These are phyloP conservation scores for Suhomyces ambrosiae DNA, from an alignment of 1,139 yeast genomes.

Conservation along the genomic window DNA sequence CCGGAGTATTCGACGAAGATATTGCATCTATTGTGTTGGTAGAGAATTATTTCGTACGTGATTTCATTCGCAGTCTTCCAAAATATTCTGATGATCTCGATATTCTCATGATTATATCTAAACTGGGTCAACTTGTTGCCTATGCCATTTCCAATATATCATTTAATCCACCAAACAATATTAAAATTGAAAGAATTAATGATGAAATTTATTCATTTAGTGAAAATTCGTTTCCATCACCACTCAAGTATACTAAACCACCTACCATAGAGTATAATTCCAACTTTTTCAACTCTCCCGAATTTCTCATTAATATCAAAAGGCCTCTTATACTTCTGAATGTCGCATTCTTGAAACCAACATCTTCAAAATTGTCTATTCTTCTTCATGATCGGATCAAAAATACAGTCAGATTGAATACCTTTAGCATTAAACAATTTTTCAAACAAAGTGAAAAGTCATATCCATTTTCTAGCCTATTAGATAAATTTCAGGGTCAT, in stretches of 20 bases:
- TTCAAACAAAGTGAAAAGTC: background rate
- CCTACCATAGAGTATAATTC: conserved; percentile 4
- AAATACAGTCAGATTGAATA: conserved; percentile 35
- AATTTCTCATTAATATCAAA: conserved; percentile 18
- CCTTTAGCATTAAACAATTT: conserved; percentile 19
- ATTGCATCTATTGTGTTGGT: conserved; percentile 50
- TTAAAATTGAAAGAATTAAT: conserved; percentile 14
- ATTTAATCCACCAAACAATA: conserved; percentile 47
- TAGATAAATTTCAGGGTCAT: conserved; percentile 76
- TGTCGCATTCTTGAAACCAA: conserved; percentile 20
- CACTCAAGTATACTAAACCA: background rate
- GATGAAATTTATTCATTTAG: background rate
- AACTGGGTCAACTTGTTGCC: conserved; percentile 45
- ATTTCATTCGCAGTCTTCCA: background rate
- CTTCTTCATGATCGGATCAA: conserved; percentile 44
- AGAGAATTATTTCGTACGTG: conserved; percentile 53
- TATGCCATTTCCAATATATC: conserved; percentile 56
- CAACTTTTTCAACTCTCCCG: conserved; percentile 11
- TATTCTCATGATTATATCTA: conserved; percentile 54
- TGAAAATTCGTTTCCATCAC: conserved; percentile 12
- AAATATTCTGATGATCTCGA: conserved; percentile 40
- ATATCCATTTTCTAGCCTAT: conserved; percentile 1
- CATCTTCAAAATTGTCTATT: conserved; percentile 23
- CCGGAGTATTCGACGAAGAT: conserved; percentile 20
- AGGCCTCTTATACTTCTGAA: conserved; percentile 32